Conservation (phyloP, 805 yeast genomes). For the Candida germanica region DNA sequence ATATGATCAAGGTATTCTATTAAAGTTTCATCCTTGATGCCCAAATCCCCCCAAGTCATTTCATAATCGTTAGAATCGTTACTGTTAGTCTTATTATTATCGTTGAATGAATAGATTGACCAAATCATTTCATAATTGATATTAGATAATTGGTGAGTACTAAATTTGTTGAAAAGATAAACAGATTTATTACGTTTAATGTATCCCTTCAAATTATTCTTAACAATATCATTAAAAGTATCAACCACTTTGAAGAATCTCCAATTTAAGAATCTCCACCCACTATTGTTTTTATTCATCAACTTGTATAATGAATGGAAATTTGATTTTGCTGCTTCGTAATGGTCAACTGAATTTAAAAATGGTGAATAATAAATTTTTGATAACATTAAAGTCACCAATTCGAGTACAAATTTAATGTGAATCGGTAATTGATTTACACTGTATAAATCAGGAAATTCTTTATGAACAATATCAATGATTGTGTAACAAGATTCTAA, state of each 20-base stretch:
- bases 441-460: constrained; percentile 19
- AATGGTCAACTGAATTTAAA: constrained; percentile 22
- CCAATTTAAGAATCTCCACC: constrained; percentile 23
- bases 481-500: constrained; percentile 26
- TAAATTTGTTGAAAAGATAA: constrained; percentile 32
- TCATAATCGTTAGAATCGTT: constrained; percentile 6
- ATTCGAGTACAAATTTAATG: constrained; percentile 36
- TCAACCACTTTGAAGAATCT: constrained; percentile 21
- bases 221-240: constrained; percentile 21
- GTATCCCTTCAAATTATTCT: constrained; percentile 9
- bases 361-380: constrained; percentile 32
- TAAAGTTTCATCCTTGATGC: constrained; percentile 19
- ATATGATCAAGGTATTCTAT: constrained; percentile 11
- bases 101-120: constrained; percentile 28
- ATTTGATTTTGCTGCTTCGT: constrained; percentile 20
- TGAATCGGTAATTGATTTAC: constrained; percentile 38
- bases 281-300: constrained; percentile 14
- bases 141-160: constrained; percentile 32
- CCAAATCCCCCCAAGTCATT: constrained; percentile 27
- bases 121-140: constrained; percentile 39
- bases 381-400: constrained; percentile 28
- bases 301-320: constrained; percentile 22
- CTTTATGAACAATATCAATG: constrained; percentile 19
- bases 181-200: constrained; percentile 21
- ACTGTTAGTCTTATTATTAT: constrained; percentile 6